Conservation (phyloP, 2,329 filamentous ascomycete species). For the Ophiocordyceps camponoti-floridani region DNA sequence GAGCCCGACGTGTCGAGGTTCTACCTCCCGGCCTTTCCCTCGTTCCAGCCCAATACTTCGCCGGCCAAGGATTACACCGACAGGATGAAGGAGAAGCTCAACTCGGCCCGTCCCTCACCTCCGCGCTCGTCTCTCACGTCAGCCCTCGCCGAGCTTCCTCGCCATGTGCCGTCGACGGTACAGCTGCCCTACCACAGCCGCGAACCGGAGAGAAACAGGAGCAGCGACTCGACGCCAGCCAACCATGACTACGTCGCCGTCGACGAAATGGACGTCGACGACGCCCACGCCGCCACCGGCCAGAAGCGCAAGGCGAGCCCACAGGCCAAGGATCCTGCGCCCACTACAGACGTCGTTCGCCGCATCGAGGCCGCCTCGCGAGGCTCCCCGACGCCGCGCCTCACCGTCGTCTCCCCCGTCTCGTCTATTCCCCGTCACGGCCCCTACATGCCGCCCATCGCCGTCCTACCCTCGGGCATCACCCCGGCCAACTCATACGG, state of each 20-base stretch:
- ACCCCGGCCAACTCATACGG: slow-evolving; percentile 27
- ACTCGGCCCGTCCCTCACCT: slow-evolving; percentile 25
- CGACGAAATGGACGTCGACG: slow-evolving; percentile 34
- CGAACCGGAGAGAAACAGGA: slow-evolving; percentile 29
- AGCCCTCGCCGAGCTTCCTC: slow-evolving; percentile 20
- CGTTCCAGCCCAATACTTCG: neutral
- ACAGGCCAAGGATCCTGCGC: slow-evolving; percentile 24
- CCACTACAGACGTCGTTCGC: slow-evolving; percentile 26
- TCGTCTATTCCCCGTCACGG: slow-evolving; percentile 22
- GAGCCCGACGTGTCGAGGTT: slow-evolving; percentile 25
- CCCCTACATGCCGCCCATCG: slow-evolving; percentile 28
- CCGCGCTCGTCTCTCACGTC: slow-evolving; percentile 25
- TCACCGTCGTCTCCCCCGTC: slow-evolving; percentile 26
- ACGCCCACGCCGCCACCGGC: slow-evolving; percentile 20
- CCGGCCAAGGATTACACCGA: slow-evolving; percentile 29
- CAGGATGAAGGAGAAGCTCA: slow-evolving; percentile 36
- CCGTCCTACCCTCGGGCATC: slow-evolving; percentile 22
- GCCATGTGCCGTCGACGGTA: slow-evolving; percentile 12
- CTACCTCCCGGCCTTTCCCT: slow-evolving; percentile 21
- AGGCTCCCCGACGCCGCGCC: slow-evolving; percentile 33
- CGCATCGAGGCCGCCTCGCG: slow-evolving; percentile 29
- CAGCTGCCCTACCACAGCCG: slow-evolving; percentile 22
- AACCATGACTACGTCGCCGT: slow-evolving; percentile 17
- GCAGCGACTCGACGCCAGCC: slow-evolving; percentile 29
- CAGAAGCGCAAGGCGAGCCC: slow-evolving; percentile 39